phyloP scores from a whole-genome alignment of 495 filamentous ascomycete genomes.

The Penicillium daleae region DNA sequence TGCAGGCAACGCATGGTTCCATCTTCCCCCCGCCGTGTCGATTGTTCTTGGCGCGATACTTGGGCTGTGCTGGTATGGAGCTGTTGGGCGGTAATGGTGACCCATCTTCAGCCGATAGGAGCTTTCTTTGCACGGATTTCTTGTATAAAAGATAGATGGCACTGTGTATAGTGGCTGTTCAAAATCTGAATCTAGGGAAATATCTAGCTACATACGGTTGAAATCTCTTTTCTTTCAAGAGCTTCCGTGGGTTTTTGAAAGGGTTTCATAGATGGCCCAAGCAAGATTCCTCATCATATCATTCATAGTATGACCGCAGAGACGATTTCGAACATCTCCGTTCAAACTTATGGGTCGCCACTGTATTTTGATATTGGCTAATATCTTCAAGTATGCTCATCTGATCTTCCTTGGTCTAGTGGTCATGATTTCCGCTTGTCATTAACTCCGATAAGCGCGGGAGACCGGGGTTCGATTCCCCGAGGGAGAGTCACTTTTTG shows the following conservation, averaged over 20 bases:
- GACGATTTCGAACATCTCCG: no score
- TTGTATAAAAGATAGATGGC: background rate
- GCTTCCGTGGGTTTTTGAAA: no score
- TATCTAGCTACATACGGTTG: no score
- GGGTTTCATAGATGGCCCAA: no score
- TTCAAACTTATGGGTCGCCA: no score
- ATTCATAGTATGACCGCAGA: no score
- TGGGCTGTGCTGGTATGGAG: conserved; percentile 69
- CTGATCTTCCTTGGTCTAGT: conserved; percentile 52
- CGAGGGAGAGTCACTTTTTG: conserved; percentile 46
- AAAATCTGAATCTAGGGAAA: no score
- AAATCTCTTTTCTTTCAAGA: no score
- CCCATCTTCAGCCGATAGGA: background rate
- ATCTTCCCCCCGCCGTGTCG: conserved; percentile 59
- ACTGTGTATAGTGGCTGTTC: no score
- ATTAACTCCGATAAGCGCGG: conserved; percentile 48
- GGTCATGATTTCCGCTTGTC: conserved; percentile 62
- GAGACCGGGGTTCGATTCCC: conserved; percentile 61
- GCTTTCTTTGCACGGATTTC: background rate
- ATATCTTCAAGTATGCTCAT: no score
- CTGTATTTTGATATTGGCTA: no score
- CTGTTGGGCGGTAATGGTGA: conserved; percentile 36
- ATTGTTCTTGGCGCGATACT: conserved; percentile 68
- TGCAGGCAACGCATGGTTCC: conserved; percentile 65
- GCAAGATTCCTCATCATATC: no score